phyloP scores from a whole-genome alignment of 768 basidiomycete species.

The Strobilomyces confusus region DNA sequence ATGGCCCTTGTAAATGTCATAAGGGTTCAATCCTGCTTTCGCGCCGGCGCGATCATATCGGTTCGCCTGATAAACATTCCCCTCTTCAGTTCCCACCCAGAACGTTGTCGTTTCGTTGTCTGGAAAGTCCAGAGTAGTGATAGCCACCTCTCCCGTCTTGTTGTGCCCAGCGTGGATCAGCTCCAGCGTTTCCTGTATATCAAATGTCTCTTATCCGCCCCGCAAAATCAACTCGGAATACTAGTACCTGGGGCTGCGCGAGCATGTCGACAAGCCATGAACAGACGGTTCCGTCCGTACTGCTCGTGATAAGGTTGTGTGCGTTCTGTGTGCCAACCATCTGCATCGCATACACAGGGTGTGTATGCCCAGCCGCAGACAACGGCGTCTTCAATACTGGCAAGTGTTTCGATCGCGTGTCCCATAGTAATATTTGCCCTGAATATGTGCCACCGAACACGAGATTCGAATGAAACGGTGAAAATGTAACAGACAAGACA shows the following conservation, averaged over 20 bases:
- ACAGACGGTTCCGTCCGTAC: conserved; percentile 95
- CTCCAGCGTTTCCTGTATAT: conserved; percentile 82
- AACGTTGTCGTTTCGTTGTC: conserved; percentile 96
- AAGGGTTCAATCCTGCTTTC: conserved; percentile 92
- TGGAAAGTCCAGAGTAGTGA: conserved; percentile 91
- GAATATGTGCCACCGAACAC: conserved; percentile 99
- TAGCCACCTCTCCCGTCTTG: conserved; percentile 95
- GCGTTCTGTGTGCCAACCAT: conserved; percentile 99
- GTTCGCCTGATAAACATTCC: conserved; percentile 94
- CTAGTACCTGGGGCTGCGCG: conserved; percentile 85
- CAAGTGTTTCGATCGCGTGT: conserved; percentile 93
- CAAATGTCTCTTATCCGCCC: background rate
- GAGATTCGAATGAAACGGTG: conserved; percentile 96
- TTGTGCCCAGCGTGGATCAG: conserved; percentile 86
- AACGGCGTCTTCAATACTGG: conserved; percentile 96
- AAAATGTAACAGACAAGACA: conserved; percentile 93
- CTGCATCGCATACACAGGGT: conserved; percentile 97
- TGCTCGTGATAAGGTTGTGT: conserved; percentile 93
- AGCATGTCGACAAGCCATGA: conserved; percentile 99
- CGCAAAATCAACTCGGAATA: background rate
- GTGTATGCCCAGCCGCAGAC: conserved; percentile 94
- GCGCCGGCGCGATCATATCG: conserved; percentile 95
- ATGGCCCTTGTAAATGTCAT: conserved; percentile 91
- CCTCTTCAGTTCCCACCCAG: conserved; percentile 98
- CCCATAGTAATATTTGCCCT: conserved; percentile 97